A percentile compares a stretch with the other conserved stretches of the same genome.
Conservation (phyloP, 1,139 yeast species). For the Candida freyschussii region DNA sequence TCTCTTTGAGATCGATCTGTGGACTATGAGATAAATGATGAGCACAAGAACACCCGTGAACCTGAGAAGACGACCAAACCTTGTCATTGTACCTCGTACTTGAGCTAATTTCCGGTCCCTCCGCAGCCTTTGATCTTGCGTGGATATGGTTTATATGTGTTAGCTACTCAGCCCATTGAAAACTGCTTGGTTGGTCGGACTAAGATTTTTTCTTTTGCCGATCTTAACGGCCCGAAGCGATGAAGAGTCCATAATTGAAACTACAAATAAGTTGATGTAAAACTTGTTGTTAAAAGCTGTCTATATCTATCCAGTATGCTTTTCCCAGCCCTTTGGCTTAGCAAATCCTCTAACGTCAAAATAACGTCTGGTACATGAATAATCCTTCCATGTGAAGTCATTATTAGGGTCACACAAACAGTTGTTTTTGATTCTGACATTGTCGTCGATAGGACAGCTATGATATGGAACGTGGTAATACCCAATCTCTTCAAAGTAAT, state of each 20-base stretch:
- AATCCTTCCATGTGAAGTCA: conserved; percentile 76
- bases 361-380: conserved; percentile 77
- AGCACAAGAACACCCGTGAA: conserved; percentile 15
- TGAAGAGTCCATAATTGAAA: too few species aligned
- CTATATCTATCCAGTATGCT: conserved; percentile 43
- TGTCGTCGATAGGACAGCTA: conserved; percentile 71
- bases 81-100: conserved; percentile 10
- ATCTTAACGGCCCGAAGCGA: too few species aligned
- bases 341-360: conserved; percentile 56
- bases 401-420: conserved; percentile 73
- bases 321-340: conserved; percentile 77
- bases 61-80: conserved; percentile 13
- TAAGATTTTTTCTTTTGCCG: too few species aligned
- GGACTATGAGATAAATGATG: conserved; percentile 17
- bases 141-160: too few species aligned
- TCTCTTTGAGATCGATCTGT: conserved; percentile 18
- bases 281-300: too few species aligned
- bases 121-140: too few species aligned
- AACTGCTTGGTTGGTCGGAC: too few species aligned
- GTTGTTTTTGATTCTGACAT: conserved; percentile 45
- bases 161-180: too few species aligned
- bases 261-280: too few species aligned
- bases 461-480: conserved; percentile 79
- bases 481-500: conserved; percentile 79
- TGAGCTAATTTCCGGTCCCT: too few species aligned